Conservation (phyloP, 2,329 filamentous ascomycete species). For the Orbilia javanica region DNA sequence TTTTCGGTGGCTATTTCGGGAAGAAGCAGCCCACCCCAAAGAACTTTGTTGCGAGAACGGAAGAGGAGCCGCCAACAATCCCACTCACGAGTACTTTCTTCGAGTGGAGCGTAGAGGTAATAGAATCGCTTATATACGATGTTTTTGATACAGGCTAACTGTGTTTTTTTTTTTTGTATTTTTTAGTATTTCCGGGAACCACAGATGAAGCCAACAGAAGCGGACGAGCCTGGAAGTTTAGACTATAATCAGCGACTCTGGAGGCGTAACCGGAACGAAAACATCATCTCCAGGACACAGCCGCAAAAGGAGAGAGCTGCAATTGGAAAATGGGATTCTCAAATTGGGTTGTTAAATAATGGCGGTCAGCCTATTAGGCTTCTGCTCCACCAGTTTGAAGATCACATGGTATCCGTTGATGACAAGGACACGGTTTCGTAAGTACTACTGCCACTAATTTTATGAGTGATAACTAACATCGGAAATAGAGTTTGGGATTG, state of each 20-base stretch:
- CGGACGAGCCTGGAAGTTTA: slow-evolving; percentile 93
- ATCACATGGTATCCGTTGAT: slow-evolving; percentile 92
- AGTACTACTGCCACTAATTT: slow-evolving; percentile 58
- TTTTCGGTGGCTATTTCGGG: slow-evolving; percentile 65
- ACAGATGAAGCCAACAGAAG: slow-evolving; percentile 96
- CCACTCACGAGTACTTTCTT: slow-evolving; percentile 87
- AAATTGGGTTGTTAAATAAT: slow-evolving; percentile 86
- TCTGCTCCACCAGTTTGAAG: slow-evolving; percentile 97
- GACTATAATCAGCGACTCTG: slow-evolving; percentile 97
- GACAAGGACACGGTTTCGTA: slow-evolving; percentile 85
- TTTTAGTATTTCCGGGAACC: slow-evolving; percentile 93
- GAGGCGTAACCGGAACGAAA: slow-evolving; percentile 91
- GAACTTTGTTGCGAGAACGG: slow-evolving; percentile 75
- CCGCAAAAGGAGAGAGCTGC: slow-evolving; percentile 90
- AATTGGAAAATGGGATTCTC: slow-evolving; percentile 86
- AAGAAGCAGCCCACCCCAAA: slow-evolving; percentile 81
- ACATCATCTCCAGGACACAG: slow-evolving; percentile 90
- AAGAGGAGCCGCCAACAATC: slow-evolving; percentile 73
- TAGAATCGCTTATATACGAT: slow-evolving; percentile 1
- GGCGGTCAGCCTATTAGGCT: slow-evolving; percentile 89
- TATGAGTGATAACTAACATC: slow-evolving; percentile 27
- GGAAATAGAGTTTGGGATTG: slow-evolving; percentile 84
- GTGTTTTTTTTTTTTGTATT: no score
- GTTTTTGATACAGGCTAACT: slow-evolving; percentile 60
- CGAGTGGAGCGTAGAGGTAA: slow-evolving; percentile 88